Base-by-base conservation (phyloP, 345 rosid species). In the Arabidopsis suecica region DNA sequence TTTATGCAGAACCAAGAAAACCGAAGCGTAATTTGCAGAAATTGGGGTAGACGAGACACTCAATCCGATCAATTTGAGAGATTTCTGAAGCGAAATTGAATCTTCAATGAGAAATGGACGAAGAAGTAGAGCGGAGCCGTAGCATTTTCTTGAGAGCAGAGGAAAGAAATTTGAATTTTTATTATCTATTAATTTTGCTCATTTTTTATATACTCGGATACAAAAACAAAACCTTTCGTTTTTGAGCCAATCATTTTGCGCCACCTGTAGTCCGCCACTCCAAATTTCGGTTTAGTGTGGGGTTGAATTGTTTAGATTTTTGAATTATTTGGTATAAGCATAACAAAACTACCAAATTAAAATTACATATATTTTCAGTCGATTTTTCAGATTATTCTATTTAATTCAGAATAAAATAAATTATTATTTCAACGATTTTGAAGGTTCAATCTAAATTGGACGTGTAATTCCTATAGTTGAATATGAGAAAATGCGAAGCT, bases 1-100 rank as follows among this genome's bases (percentile, higher is more conserved):
- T 55, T 55, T 55, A 6, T 7, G 38, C 60, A 30, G 60, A 55
- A 55, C 30, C 60, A 55, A 55, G 20, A 55, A 54, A 13, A 28
- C 16, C 14, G 9, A 54, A 54, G 9, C 59, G 36, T 12, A 23
- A 2, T 23, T 30, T 23, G 34, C 7, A 53, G 14, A 53, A 53
- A 11, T 53, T 25, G 8, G 33, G 9, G 0, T 53, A 53, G 9
- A 25, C n/a, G 16, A 23, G 9, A 16, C 18, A 53, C 58, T 53
- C 5, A 53, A 23, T 11, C 34, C 16, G 13, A 25, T 47, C 51
- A 16, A 47, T 16, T 47, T 20, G 22, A 47, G 22, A 47, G 51
- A 18, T n/a, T 47, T 6, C 22, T 16, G 51, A 47, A n/a, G 9
- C 8, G 3, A 48, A 7, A 48, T 18, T 8, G 2, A 0, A 48